Conservation (phyloP, 148 eudicot genomes). For the Rhododendron vialii region DNA sequence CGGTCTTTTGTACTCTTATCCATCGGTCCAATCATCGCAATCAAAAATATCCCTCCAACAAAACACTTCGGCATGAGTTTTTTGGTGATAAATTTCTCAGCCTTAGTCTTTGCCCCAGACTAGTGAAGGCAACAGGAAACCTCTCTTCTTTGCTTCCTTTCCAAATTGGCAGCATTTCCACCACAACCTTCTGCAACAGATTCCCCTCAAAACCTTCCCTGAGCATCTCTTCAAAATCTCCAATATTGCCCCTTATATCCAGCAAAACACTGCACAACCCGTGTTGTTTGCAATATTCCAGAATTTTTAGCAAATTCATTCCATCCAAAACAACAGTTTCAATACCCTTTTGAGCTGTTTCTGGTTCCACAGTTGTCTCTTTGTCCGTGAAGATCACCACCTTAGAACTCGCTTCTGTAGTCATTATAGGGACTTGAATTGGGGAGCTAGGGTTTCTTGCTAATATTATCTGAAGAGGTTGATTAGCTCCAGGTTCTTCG, state of each 20-base stretch:
- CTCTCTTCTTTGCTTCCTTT: constrained; percentile 27
- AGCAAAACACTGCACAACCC: constrained; percentile 72
- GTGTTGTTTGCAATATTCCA: constrained; percentile 60
- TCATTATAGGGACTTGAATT: constrained; percentile 29
- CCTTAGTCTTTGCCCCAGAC: constrained; percentile 19
- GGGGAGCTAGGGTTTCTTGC: constrained; percentile 38
- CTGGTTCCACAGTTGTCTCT: constrained; percentile 29
- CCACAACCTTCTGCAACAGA: constrained; percentile 68
- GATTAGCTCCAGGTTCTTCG: constrained; percentile 71
- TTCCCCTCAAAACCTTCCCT: constrained; percentile 48
- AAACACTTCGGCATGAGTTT: constrained; percentile 38
- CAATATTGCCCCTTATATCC: constrained; percentile 54
- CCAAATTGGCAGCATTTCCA: constrained; percentile 67
- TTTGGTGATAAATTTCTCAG: constrained; percentile 47
- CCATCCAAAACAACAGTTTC: constrained; percentile 54
- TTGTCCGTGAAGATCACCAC: constrained; percentile 50
- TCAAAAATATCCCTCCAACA: constrained; percentile 72
- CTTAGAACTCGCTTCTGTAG: constrained; percentile 34
- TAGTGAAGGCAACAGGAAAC: constrained; percentile 24
- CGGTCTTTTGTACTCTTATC: too few species aligned
- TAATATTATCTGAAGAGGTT: constrained; percentile 65
- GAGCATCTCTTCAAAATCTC: constrained; percentile 58
- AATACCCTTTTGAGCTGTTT: constrained; percentile 41
- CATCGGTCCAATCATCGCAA: background rate
- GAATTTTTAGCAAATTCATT: constrained; percentile 45